Evolutionary conservation across 208 protist species (phyloP), one percentile per base, ranked within the genome.

Genomic region (Strigomonas galati): DNA sequence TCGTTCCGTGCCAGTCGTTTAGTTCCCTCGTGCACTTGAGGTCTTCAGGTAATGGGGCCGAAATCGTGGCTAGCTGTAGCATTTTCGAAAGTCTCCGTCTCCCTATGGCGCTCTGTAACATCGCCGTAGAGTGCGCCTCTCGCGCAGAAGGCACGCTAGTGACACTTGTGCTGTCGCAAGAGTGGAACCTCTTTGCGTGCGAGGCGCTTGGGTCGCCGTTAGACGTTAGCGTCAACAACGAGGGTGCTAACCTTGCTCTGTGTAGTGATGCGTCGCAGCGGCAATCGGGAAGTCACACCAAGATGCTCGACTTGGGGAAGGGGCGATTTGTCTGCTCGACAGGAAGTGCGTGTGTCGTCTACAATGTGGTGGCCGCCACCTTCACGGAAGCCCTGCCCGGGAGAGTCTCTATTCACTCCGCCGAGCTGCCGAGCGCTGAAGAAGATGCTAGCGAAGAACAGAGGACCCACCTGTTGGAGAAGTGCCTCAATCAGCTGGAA

Each of bases 121-220:
- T 21, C 7, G 23, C 1, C 17, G 26, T 60, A 15, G 23, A 40
- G 15, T 56, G 37, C 28, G 19, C 64, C 2, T 31, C 30, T 21
- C 67, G 68, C 15, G 19, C 46, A 0, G 30, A 54, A 51, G 63
- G 67, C 19, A 66, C 78, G 12, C 56, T 62, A 0, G 15, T 76
- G 5, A 64, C 75, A 24, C 24, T 87, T 31, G n/a, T 78, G n/a
- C 69, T 84, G 27, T 71, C 74, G 10, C 35, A 70, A 14, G 63
- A 81, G 35, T 77, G 69, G 55, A 68, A 55, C 27, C 31, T 84
- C 3, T 82, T 70, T 48, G 82, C 82, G 0, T 74, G 69, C 49
- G 82, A 87, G 40, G 66, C 72, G 2, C 67, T 78, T 71, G 80
- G 58, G 9, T 35, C 58, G 14, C 43, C 40, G 10, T 10, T 28